phyloP scores from a whole-genome alignment of 1,139 yeast species.

The Debaryomyces singareniensis region DNA sequence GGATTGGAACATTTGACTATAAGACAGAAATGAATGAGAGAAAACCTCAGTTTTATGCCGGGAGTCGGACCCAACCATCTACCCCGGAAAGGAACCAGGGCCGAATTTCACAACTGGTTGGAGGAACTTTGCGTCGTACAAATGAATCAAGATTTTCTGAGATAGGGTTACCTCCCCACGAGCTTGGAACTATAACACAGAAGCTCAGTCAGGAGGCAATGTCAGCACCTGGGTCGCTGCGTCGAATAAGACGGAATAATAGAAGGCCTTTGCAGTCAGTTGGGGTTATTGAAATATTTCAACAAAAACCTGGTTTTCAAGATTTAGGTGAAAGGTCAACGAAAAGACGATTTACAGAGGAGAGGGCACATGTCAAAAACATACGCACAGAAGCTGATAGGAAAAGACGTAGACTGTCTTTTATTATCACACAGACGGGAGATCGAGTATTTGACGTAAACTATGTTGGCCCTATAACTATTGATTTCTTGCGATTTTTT shows the following conservation, averaged over 20 bases:
- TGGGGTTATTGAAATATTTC: neutral
- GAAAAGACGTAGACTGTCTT: neutral
- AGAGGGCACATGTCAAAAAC: neutral
- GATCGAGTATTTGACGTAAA: conserved; percentile 18
- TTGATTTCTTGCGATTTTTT: conserved; percentile 30
- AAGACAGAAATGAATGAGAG: too few species aligned
- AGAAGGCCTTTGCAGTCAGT: conserved; percentile 8
- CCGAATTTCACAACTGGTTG: conserved; percentile 1
- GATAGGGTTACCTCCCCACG: conserved; percentile 22
- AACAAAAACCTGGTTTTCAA: too few species aligned
- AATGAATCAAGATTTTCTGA: conserved; percentile 3
- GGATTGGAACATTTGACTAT: too few species aligned
- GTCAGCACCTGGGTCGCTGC: conserved; percentile 6
- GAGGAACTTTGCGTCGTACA: conserved; percentile 1
- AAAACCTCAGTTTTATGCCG: neutral
- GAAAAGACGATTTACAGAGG: neutral
- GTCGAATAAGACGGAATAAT: conserved; percentile 7
- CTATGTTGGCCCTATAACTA: conserved; percentile 35
- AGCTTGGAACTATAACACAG: conserved; percentile 17
- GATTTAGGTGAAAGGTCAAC: too few species aligned
- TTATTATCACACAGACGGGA: neutral
- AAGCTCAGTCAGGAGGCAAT: conserved; percentile 10
- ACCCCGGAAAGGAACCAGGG: conserved; percentile 17
- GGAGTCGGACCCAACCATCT: conserved; percentile 21
- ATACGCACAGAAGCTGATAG: neutral